Conservation (phyloP, 2,329 filamentous ascomycete species). For the Zymoseptoria ardabiliae region DNA sequence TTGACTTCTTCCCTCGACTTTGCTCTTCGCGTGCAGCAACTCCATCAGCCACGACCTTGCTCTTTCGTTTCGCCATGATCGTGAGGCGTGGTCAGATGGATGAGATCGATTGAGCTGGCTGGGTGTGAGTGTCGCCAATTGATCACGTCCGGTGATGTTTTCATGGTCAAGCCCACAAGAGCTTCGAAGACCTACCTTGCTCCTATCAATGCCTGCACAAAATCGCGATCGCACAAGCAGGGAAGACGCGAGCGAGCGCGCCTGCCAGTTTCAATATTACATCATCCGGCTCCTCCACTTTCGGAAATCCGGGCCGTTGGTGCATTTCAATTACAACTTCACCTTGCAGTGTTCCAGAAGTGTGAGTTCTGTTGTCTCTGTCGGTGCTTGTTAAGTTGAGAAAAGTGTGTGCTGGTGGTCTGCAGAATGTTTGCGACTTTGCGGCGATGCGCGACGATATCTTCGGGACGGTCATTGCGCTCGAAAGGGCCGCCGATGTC, state of each 20-base stretch:
- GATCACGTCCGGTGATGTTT: too few relatives aligned
- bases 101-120: neutral
- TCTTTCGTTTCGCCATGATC: neutral
- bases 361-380: neutral
- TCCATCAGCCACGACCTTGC: neutral
- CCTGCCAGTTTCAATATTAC: neutral
- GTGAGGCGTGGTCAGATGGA: neutral
- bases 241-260: neutral
- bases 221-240: neutral
- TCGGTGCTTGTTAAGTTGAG: neutral
- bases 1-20: neutral
- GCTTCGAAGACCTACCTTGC: neutral
- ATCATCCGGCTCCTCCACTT: neutral
- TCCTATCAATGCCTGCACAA: neutral
- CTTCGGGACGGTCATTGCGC: conserved; percentile 24
- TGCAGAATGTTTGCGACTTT: conserved; percentile 10
- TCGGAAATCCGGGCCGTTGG: neutral
- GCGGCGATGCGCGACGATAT: conserved; percentile 25
- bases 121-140: too few relatives aligned
- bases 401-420: neutral
- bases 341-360: neutral
- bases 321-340: neutral
- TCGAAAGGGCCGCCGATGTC: conserved; percentile 28
- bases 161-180: neutral
- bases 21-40: neutral